Percentiles rank a stretch among this genome's conserved stretches.
phyloP scores from a whole-genome alignment of 1,139 yeast species.

The Meyerozyma smithsonii region DNA sequence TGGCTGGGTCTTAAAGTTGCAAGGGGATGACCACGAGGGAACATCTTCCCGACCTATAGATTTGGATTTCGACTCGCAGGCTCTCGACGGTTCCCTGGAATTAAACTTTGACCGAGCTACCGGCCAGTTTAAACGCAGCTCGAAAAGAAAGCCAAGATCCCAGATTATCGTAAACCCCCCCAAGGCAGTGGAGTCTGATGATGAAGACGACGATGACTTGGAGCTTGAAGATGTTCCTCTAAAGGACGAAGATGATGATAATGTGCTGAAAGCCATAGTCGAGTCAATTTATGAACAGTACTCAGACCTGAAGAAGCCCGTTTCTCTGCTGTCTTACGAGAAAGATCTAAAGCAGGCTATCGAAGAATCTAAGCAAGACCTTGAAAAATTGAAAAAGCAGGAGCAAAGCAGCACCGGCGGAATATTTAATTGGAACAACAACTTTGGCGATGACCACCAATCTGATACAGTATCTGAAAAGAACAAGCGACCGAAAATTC shows the following conservation, averaged over 20 bases:
- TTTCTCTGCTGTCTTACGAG: conserved; percentile 18
- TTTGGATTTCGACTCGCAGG: conserved; percentile 20
- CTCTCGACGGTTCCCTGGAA: no score
- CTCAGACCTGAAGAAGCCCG: conserved; percentile 7
- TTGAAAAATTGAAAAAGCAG: conserved; percentile 15
- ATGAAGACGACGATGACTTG: conserved; percentile 19
- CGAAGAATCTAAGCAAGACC: conserved; percentile 40
- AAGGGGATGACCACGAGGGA: conserved; percentile 34
- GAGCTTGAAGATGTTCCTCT: conserved; percentile 20
- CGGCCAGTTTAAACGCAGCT: background rate
- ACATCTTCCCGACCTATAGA: conserved; percentile 38
- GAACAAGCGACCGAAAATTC: background rate
- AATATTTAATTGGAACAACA: background rate
- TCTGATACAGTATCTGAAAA: background rate
- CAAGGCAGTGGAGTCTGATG: conserved; percentile 17
- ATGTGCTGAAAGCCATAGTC: conserved; percentile 28
- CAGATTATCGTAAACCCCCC: conserved; percentile 9
- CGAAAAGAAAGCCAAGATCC: background rate
- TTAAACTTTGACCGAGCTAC: background rate
- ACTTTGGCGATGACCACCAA: background rate
- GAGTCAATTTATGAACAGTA: conserved; percentile 35
- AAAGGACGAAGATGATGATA: conserved; percentile 23
- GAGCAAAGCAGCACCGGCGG: conserved; percentile 12
- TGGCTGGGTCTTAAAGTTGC: conserved; percentile 83
- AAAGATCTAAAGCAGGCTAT: conserved; percentile 43